Evolutionary conservation across 768 basidiomycete species (phyloP), one percentile per base, ranked within the genome.

Genomic region (Phanerodontia chrysosporium): DNA sequence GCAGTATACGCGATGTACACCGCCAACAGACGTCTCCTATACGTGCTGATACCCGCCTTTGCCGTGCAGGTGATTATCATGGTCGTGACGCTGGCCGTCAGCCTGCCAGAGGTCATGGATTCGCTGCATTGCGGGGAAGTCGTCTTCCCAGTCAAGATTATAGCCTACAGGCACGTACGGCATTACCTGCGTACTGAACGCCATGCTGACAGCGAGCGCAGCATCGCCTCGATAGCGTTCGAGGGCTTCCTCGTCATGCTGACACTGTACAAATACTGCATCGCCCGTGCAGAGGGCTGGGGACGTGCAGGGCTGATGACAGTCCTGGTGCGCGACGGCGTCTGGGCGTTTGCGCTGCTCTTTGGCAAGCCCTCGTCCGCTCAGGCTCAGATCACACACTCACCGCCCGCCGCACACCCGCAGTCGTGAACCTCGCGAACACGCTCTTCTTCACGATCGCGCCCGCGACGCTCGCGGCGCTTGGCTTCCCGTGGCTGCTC

Each of bases 331-430:
- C 60, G 66, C 3, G 67, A 66, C 55, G 59, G 64, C 27, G 48
- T 59, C 13, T 66, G 61, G 60, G 62, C 62, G 29, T 62, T 66
- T 45, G 35, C 57, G 2, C 53, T 65, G n/a, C 53, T 68, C 14
- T 60, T 65, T 25, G 51, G 67, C 66, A 39, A 18, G 61, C 51
- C 35, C n/a, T n/a, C n/a, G n/a, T n/a, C n/a, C n/a, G n/a, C n/a
- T n/a, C n/a, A n/a, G n/a, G n/a, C n/a, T n/a, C n/a, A n/a, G n/a
- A n/a, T n/a, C n/a, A n/a, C n/a, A n/a, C n/a, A n/a, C n/a, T n/a
- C n/a, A n/a, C n/a, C n/a, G n/a, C n/a, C n/a, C n/a, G n/a, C n/a
- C 45, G 32, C 29, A 29, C 29, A 13, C 44, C 25, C 21, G 30
- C 56, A 63, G 62, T 55, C 32, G 58, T 53, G 1, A 60, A 59